These are phyloP conservation scores for Malassezia vespertilionis DNA, from an alignment of 1,284 basidiomycete species.

Conservation along the genomic window DNA sequence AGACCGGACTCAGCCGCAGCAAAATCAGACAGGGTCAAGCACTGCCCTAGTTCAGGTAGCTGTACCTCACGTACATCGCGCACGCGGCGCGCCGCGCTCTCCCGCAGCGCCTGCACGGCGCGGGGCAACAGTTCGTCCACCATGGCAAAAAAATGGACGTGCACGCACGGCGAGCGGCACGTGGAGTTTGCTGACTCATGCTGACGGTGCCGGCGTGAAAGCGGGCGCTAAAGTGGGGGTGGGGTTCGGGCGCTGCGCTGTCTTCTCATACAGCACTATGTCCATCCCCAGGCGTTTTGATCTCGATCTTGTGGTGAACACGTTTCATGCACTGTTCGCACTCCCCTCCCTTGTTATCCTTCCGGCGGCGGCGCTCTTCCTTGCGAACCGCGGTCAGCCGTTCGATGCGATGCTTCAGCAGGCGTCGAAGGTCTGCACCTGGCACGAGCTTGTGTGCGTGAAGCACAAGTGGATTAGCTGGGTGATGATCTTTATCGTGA, in stretches of 20 bases:
- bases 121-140: not conserved
- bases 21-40: slow-evolving; percentile 17
- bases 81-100: slow-evolving; percentile 20
- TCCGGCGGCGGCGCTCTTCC: slow-evolving; percentile 25
- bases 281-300: too few relatives aligned
- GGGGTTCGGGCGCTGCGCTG: not conserved
- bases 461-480: slow-evolving; percentile 31
- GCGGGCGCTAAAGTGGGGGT: not conserved
- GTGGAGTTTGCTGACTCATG: slow-evolving; percentile 2
- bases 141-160: not conserved
- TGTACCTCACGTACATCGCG: slow-evolving; percentile 25
- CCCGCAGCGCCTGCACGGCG: slow-evolving; percentile 19
- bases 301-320: too few relatives aligned
- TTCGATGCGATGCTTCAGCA: slow-evolving; percentile 6
- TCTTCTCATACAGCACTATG: not conserved
- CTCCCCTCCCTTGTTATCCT: slow-evolving; percentile 29
- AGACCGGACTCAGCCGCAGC: slow-evolving; percentile 25
- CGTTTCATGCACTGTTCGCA: slow-evolving; percentile 29
- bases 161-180: too few relatives aligned
- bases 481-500: slow-evolving; percentile 24
- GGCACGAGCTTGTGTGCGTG: slow-evolving; percentile 21
- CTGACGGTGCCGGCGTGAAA: not conserved
- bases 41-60: slow-evolving; percentile 20
- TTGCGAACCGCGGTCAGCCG: slow-evolving; percentile 19
- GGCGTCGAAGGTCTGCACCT: not conserved